Evolutionary conservation across 1,284 basidiomycete species (phyloP), one percentile per base, ranked within the genome.

Genomic region (Malassezia psittaci): DNA sequence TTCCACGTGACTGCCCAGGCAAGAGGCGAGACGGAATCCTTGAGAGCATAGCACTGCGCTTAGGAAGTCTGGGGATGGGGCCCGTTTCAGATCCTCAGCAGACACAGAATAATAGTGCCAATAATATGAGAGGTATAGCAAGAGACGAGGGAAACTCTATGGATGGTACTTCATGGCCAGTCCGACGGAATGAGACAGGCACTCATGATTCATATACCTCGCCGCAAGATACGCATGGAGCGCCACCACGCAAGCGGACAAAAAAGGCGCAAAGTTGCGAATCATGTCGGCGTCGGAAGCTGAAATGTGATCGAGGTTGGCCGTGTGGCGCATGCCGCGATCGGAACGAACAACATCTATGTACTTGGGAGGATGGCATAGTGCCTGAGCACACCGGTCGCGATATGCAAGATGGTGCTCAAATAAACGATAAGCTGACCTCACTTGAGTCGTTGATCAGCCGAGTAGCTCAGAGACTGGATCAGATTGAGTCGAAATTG

Each of bases 301-400:
- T 69, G 48, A 69, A 69, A 43, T 69, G 70, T 37, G 63, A 67
- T 42, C 63, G 72, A 3, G 61, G 63, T 12, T 62, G 67, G 7
- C 72, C 72, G 1, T 74, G 72, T 50, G 62, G 65, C 10, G 70
- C 70, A 38, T 74, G 72, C 53, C 55, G 67, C 60, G 71, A 73
- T 49, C 58, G 72, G 15, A 71, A 67, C 49, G 68, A 69, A 48
- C 57, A 64, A 32, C 60, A 63, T 53, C 51, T 65, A 44, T 69
- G 68, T 49, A 63, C 61, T 19, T 69, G 68, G 68, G 66, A 66
- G 2, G 63, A 67, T 16, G 68, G 68, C 33, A 64, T 64, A 0
- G 56, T 65, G 34, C 68, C 68, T 5, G 65, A 67, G 39, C 57
- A 53, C 18, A 53, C 53, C 2, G 65, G 65, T 1, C 63, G 68